Conservation (phyloP, 179 eudicot species). For the Carnegiea gigantea region DNA sequence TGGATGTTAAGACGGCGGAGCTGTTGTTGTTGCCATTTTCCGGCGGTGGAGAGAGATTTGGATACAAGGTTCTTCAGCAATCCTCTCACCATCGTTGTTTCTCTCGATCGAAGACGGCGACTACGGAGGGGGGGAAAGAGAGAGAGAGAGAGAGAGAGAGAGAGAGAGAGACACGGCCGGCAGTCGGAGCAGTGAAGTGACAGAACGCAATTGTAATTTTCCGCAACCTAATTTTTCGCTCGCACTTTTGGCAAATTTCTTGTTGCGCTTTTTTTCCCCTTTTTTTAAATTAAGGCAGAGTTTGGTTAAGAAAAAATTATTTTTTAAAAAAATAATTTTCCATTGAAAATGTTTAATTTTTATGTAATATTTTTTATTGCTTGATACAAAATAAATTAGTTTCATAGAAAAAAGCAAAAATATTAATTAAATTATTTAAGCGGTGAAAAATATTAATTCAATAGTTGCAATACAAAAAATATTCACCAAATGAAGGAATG, state of each 20-base stretch:
- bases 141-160: conserved; percentile 8
- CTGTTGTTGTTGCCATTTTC: conserved; percentile 93
- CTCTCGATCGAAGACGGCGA: conserved; percentile 35
- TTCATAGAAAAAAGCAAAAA: no score
- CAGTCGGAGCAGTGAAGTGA: conserved; percentile 4
- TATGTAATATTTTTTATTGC: no score
- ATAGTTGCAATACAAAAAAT: no score
- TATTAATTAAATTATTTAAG: no score
- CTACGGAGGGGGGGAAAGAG: conserved; percentile 6
- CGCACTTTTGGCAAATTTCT: not conserved
- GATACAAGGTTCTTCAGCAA: conserved; percentile 52
- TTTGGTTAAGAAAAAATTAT: no score
- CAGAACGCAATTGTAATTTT: not conserved
- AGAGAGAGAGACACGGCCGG: not conserved
- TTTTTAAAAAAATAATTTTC: no score
- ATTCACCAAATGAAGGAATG: no score
- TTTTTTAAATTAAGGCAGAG: no score
- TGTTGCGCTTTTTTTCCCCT: no score
- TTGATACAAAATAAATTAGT: no score
- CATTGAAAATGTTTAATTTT: no score
- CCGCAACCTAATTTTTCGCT: conserved; percentile 5
- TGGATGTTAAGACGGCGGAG: conserved; percentile 96
- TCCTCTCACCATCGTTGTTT: conserved; percentile 52
- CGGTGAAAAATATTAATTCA: no score
- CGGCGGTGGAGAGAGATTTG: conserved; percentile 72